Conservation (phyloP, 495 filamentous ascomycete genomes). For the Cercophora samala region DNA sequence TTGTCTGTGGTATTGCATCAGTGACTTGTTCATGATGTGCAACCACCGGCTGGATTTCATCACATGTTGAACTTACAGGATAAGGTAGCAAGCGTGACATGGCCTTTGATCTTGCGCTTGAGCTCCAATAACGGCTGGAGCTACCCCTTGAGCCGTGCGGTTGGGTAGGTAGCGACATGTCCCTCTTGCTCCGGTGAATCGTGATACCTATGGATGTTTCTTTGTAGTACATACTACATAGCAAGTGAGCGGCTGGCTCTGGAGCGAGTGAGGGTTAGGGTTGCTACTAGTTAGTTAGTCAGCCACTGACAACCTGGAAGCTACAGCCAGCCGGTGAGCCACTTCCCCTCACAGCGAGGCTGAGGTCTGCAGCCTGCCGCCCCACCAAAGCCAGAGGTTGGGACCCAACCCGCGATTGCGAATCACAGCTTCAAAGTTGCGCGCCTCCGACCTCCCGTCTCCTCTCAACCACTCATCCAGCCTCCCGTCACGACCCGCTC, state of each 20-base stretch:
- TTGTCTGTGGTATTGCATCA: not conserved
- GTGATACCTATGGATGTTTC: not conserved
- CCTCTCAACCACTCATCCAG: not conserved
- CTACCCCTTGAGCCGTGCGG: conserved; percentile 19
- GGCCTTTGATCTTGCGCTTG: conserved; percentile 30
- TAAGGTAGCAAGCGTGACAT: conserved; percentile 26
- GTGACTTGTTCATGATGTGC: not conserved
- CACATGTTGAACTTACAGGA: conserved; percentile 2
- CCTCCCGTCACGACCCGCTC: not conserved
- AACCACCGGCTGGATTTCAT: not conserved
- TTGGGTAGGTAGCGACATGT: not conserved
- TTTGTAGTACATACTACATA: no score
- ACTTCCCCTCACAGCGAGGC: no score
- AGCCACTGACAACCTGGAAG: no score
- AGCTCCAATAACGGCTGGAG: conserved; percentile 30
- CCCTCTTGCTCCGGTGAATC: not conserved
- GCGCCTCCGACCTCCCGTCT: no score
- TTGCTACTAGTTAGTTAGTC: no score
- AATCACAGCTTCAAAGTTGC: not conserved
- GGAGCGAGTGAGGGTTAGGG: no score
- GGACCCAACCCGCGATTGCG: not conserved
- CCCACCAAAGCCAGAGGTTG: not conserved
- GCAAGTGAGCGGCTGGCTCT: no score
- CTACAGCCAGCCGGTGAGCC: no score
- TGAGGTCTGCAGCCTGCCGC: no score